These are phyloP conservation scores for Blastocystis sp. DNA, from an alignment of 352 stramenopile species.

Conservation along the genomic window DNA sequence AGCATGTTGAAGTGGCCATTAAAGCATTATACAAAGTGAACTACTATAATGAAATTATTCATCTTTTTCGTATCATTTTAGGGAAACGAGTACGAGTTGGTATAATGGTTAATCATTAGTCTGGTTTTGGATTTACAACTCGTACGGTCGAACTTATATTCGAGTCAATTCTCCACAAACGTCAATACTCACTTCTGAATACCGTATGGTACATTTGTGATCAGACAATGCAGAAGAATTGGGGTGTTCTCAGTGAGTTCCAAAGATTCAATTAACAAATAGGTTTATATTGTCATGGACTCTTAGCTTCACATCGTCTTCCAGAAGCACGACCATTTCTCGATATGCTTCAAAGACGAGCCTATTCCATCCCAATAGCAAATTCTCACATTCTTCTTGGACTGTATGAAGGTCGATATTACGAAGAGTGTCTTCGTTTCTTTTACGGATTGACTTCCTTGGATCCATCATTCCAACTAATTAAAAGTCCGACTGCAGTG, in stretches of 20 bases:
- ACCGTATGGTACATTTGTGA: background rate
- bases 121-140: background rate
- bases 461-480: background rate
- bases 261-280: background rate
- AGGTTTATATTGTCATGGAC: conserved; percentile 38
- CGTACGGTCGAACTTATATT: background rate
- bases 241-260: background rate
- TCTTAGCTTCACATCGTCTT: background rate
- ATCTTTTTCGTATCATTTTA: background rate
- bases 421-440: conserved; percentile 37
- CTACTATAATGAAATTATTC: conserved; percentile 39
- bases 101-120: background rate
- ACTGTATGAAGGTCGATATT: conserved; percentile 36
- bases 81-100: background rate
- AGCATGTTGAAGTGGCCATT: conserved; percentile 14
- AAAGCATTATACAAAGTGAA: background rate
- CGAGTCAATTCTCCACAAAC: background rate
- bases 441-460: background rate
- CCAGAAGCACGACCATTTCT: conserved; percentile 18
- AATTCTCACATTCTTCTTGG: conserved; percentile 27
- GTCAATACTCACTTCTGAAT: conserved; percentile 7
- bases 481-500: background rate
- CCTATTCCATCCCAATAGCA: conserved; percentile 34
- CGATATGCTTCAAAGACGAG: background rate
- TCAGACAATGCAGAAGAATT: background rate